A percentile compares a stretch with the other conserved stretches of the same genome.
Evolutionary conservation across 495 filamentous ascomycete genomes (phyloP).

Genomic region (Neurospora sp.): DNA sequence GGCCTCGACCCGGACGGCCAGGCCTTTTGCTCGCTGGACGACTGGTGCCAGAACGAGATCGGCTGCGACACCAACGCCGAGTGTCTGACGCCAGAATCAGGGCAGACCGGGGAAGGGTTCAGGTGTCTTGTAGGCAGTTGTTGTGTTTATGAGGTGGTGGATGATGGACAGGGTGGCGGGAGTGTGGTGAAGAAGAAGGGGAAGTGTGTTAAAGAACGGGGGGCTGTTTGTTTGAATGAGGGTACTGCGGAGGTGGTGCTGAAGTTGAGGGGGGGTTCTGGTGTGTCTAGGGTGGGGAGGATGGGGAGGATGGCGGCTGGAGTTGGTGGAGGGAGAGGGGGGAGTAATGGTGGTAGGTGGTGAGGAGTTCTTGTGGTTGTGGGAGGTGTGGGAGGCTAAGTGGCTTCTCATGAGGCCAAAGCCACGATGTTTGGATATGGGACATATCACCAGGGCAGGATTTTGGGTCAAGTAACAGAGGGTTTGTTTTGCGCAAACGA

Average conservation of each 20-base stretch:
- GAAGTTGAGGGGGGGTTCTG: background rate
- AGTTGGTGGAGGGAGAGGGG: background rate
- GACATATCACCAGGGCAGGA: background rate
- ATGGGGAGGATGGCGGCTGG: background rate
- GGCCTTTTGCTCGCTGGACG: background rate
- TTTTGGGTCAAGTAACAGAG: background rate
- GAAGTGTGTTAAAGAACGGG: constrained; percentile 1
- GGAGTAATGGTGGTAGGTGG: background rate
- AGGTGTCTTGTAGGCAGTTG: constrained; percentile 7
- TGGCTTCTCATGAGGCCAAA: background rate
- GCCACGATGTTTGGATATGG: background rate
- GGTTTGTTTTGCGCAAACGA: background rate
- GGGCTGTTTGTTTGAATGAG: background rate
- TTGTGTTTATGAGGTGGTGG: background rate
- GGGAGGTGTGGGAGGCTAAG: background rate
- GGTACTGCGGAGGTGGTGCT: no score
- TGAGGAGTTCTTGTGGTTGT: background rate
- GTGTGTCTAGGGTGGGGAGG: background rate
- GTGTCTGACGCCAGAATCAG: background rate
- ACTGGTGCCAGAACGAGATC: background rate
- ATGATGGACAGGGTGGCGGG: background rate
- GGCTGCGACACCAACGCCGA: background rate
- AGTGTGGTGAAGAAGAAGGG: background rate
- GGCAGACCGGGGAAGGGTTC: background rate
- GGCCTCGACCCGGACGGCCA: background rate